Conservation (phyloP, 2,329 filamentous ascomycete genomes). For the Aplosporella prunicola region DNA sequence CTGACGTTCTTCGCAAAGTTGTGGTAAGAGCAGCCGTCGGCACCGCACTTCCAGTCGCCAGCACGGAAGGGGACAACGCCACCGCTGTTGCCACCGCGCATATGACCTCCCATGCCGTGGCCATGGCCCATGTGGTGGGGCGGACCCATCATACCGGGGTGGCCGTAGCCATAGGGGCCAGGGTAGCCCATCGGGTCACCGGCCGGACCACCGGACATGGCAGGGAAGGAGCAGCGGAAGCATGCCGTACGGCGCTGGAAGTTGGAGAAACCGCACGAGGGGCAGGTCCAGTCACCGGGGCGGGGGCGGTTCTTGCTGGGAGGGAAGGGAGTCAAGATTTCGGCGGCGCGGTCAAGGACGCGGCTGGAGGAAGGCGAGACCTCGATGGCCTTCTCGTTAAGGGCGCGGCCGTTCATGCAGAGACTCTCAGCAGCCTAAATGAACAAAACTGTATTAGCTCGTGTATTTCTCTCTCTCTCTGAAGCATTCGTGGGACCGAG, state of each 20-base stretch:
- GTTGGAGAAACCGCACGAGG: constrained; percentile 97
- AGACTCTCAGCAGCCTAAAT: constrained; percentile 85
- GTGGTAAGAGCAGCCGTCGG: constrained; percentile 94
- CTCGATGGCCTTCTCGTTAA: constrained; percentile 98
- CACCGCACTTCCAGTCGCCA: constrained; percentile 97
- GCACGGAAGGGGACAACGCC: constrained; percentile 93
- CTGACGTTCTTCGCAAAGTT: constrained; percentile 99
- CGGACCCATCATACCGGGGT: constrained; percentile 50
- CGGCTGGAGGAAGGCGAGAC: constrained; percentile 96
- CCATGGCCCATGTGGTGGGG: constrained; percentile 63
- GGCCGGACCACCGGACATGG: constrained; percentile 67
- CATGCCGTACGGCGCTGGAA: constrained; percentile 97
- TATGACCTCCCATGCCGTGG: constrained; percentile 48
- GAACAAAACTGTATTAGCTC: too few species aligned
- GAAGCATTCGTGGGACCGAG: neutral
- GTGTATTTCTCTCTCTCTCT: too few species aligned
- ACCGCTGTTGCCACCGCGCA: constrained; percentile 61
- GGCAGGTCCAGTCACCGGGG: constrained; percentile 97
- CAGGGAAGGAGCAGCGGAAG: constrained; percentile 99
- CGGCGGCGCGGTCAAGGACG: constrained; percentile 87
- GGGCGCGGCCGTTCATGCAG: constrained; percentile 96
- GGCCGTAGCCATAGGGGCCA: constrained; percentile 41
- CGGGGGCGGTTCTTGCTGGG: constrained; percentile 97
- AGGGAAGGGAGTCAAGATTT: constrained; percentile 94
- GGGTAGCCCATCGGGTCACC: constrained; percentile 60